Base-by-base conservation (phyloP, 2,329 filamentous ascomycete genomes). In the Fusarium tanahbumbuense region DNA sequence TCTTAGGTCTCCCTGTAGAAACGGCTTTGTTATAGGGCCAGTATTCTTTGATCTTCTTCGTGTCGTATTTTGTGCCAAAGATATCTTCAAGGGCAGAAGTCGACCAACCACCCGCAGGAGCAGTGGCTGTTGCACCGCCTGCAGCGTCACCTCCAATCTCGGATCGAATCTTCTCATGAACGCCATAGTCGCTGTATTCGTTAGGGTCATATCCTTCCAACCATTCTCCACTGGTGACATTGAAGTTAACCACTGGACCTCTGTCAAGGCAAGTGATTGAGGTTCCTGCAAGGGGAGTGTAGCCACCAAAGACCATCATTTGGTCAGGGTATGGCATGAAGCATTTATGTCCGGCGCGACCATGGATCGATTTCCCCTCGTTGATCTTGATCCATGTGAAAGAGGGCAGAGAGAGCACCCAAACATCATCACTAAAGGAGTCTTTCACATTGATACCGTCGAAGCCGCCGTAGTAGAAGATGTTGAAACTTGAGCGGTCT, bases 391-490 rank as follows among this genome's bases (percentile, higher is more conserved):
- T 91, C 93, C 93, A 96, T 7, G 88, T 92, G 77, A 97, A 97
- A 0, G 90, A 91, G 0, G 93, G 93, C 8, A 97, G 81, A 0
- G 92, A 93, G 15, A 96, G 82, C 23, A 94, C 90, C 92, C 92
- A 96, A 77, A 95, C 91, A 48, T 93, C 91, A 64, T 93, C 89
- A 56, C 78, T 84, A 68, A 83, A 87, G 18, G 77, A 64, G 1
- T 79, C 63, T 0, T 46, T 54, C 0, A 63, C 28, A 59, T 85
- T 61, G 8, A 89, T 70, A 0, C 87, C 88, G 60, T 88, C 81
- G 75, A 91, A 94, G 0, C 93, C 93, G 18, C 92, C 93, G 73
- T 93, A 96, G 81, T 93, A 93, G 82, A 95, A 94, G 52, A 97
- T 90, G 76, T 94, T 94, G 79, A 91, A 92, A 62, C 90, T 93